These are phyloP conservation scores for Cyphellophora attinorum DNA, from an alignment of 2,329 filamentous ascomycete species.

Conservation along the genomic window DNA sequence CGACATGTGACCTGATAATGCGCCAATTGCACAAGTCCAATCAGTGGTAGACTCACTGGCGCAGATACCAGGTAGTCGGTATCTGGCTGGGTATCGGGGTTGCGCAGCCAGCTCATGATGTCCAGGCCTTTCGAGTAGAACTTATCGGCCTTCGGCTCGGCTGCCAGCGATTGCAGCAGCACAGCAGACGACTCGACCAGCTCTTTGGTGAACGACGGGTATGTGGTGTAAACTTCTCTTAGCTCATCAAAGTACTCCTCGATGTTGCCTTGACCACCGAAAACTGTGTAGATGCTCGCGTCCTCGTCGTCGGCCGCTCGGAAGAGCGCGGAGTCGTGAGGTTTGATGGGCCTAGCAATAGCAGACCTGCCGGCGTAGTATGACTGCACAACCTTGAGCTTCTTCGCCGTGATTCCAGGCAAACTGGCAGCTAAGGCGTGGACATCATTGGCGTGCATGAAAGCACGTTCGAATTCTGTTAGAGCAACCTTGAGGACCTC, in stretches of 20 bases:
- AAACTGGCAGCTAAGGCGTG: constrained; percentile 79
- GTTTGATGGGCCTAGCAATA: constrained; percentile 74
- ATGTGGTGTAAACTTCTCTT: constrained; percentile 80
- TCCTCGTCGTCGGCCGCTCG: constrained; percentile 76
- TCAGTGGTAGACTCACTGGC: constrained; percentile 90
- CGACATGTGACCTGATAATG: constrained; percentile 94
- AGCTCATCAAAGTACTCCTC: constrained; percentile 99
- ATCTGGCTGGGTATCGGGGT: constrained; percentile 82
- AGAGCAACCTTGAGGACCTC: constrained; percentile 87
- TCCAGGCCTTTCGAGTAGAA: constrained; percentile 96
- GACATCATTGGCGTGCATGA: constrained; percentile 90
- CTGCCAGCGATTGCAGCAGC: constrained; percentile 74
- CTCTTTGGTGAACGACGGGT: constrained; percentile 81
- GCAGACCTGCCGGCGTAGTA: constrained; percentile 87
- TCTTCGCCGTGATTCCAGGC: constrained; percentile 87
- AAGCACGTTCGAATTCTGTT: constrained; percentile 93
- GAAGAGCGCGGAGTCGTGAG: constrained; percentile 87
- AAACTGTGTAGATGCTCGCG: constrained; percentile 84
- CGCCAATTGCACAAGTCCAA: constrained; percentile 88
- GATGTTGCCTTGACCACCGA: constrained; percentile 96
- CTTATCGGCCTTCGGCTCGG: constrained; percentile 81
- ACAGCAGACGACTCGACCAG: constrained; percentile 73
- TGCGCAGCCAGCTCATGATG: constrained; percentile 84
- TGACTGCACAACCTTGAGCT: constrained; percentile 75
- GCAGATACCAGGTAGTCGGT: constrained; percentile 89